Evolutionary conservation across 805 yeast species (phyloP).

Genomic region (Pichia manshurica): DNA sequence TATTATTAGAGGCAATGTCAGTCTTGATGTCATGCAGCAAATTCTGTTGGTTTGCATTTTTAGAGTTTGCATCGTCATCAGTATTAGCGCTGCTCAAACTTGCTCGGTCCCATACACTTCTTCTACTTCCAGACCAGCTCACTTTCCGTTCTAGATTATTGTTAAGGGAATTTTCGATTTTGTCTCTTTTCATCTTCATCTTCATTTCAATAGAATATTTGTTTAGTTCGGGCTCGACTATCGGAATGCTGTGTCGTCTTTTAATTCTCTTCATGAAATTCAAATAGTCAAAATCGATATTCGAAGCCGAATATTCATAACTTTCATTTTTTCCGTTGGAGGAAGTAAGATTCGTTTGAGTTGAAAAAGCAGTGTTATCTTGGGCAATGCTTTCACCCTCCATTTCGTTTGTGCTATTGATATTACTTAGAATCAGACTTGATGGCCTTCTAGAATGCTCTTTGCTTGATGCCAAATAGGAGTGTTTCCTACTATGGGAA

Average conservation of each 20-base stretch:
- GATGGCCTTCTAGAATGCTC: constrained; percentile 8
- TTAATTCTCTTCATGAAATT: constrained; percentile 23
- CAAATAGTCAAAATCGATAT: constrained; percentile 17
- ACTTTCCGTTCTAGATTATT: constrained; percentile 16
- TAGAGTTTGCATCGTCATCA: background rate
- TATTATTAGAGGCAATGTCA: background rate
- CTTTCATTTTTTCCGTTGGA: background rate
- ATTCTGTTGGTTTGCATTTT: too few species aligned
- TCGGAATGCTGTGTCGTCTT: constrained; percentile 39
- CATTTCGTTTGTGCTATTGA: background rate
- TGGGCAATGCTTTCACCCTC: background rate
- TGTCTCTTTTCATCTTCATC: constrained; percentile 15
- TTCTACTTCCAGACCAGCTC: constrained; percentile 5
- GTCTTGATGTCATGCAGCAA: background rate
- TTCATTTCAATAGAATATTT: constrained; percentile 23
- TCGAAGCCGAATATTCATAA: background rate
- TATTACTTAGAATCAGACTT: background rate
- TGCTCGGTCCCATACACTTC: constrained; percentile 2
- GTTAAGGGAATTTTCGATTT: background rate
- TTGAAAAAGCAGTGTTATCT: background rate
- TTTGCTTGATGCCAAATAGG: constrained; percentile 1
- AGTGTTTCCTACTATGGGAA: background rate
- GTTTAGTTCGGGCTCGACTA: constrained; percentile 30
- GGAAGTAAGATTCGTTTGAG: constrained; percentile 2
- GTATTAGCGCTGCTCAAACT: background rate